These are phyloP conservation scores for Cryphonectria carpinicola DNA, from an alignment of 2,329 filamentous ascomycete species.

Conservation along the genomic window DNA sequence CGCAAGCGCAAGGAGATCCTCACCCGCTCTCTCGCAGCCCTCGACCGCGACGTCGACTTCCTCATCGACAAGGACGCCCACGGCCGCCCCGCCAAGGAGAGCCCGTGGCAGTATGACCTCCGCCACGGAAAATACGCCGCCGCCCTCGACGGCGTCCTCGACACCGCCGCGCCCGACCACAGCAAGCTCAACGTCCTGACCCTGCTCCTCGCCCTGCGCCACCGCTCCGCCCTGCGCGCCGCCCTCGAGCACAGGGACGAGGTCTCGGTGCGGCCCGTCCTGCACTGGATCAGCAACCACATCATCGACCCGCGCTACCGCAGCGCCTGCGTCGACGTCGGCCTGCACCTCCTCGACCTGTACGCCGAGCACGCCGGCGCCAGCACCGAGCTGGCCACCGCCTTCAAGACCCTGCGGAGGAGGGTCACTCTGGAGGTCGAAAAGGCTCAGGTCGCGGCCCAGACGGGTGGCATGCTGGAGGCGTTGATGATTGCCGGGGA, in stretches of 20 bases:
- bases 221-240: slow-evolving; percentile 81
- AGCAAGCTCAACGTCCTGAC: slow-evolving; percentile 70
- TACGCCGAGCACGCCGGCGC: slow-evolving; percentile 81
- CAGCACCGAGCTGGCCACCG: slow-evolving; percentile 71
- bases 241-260: slow-evolving; percentile 84
- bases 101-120: slow-evolving; percentile 79
- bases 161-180: slow-evolving; percentile 54
- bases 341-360: slow-evolving; percentile 80
- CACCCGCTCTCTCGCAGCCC: slow-evolving; percentile 69
- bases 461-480: slow-evolving; percentile 87
- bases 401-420: slow-evolving; percentile 70
- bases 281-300: slow-evolving; percentile 81
- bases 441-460: slow-evolving; percentile 78
- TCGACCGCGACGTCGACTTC: slow-evolving; percentile 84
- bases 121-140: slow-evolving; percentile 76
- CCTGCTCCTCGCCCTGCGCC: slow-evolving; percentile 79
- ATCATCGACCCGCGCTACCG: slow-evolving; percentile 84
- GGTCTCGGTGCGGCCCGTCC: slow-evolving; percentile 75
- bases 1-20: slow-evolving; percentile 61
- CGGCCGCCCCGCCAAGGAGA: slow-evolving; percentile 61
- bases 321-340: slow-evolving; percentile 79
- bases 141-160: slow-evolving; percentile 80
- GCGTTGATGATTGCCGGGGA: slow-evolving; percentile 56
- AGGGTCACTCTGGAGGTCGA: slow-evolving; percentile 79
- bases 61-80: slow-evolving; percentile 74